Percentiles rank a stretch among this genome's conserved stretches.
Evolutionary conservation across 768 basidiomycete species (phyloP).

Genomic region (Collybia nuda): DNA sequence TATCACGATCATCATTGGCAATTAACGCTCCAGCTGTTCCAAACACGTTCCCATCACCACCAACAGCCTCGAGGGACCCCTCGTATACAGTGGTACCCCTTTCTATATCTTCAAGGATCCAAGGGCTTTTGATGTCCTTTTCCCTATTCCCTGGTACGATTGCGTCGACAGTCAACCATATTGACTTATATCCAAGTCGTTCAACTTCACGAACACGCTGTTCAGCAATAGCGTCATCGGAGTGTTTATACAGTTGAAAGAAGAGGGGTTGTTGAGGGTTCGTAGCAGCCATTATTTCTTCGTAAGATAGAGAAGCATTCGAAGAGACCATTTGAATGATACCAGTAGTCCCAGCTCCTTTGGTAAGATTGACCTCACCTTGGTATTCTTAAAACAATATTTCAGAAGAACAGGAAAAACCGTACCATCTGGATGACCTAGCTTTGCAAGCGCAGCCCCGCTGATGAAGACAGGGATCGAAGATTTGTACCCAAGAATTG

Average conservation of each 20-base stretch:
- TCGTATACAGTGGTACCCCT: constrained; percentile 27
- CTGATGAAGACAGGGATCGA: constrained; percentile 82
- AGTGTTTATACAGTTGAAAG: constrained; percentile 87
- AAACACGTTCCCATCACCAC: constrained; percentile 34
- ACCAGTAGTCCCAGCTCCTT: constrained; percentile 59
- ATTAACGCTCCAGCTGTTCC: constrained; percentile 72
- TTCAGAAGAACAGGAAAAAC: constrained; percentile 1
- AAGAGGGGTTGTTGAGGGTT: constrained; percentile 62
- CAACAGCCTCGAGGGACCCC: constrained; percentile 32
- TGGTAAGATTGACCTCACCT: constrained; percentile 84
- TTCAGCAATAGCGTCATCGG: constrained; percentile 63
- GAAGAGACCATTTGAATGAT: constrained; percentile 87
- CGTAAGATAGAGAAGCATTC: constrained; percentile 70
- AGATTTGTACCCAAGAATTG: constrained; percentile 68
- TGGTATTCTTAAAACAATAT: not conserved
- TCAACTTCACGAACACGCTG: constrained; percentile 72
- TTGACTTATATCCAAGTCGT: constrained; percentile 76
- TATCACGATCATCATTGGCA: constrained; percentile 66
- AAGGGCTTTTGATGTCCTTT: constrained; percentile 64
- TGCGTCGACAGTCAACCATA: constrained; percentile 91
- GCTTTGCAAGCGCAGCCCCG: constrained; percentile 79
- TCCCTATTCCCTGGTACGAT: constrained; percentile 83
- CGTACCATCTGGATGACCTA: constrained; percentile 81
- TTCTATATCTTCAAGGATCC: constrained; percentile 57
- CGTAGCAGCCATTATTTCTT: constrained; percentile 59